phyloP scores from a whole-genome alignment of 768 basidiomycete genomes.

The Crepidotus variabilis region DNA sequence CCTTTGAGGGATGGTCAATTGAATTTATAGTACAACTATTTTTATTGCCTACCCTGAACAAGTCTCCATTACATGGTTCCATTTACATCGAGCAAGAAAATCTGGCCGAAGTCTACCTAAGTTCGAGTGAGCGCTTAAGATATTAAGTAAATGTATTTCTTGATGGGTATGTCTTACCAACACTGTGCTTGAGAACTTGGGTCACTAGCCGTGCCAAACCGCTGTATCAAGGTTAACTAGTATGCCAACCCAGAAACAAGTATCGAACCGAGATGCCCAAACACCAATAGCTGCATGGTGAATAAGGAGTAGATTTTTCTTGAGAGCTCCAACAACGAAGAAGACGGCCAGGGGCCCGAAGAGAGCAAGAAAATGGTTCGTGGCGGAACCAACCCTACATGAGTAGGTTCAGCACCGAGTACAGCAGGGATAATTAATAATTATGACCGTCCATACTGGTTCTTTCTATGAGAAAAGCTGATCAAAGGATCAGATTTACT shows the following conservation, averaged over 20 bases:
- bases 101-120: conserved; percentile 59
- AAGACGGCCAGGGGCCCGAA: conserved; percentile 41
- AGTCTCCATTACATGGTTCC: conserved; percentile 40
- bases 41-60: conserved; percentile 52
- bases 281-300: conserved; percentile 59
- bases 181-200: conserved; percentile 49
- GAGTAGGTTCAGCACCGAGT: not conserved
- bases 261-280: conserved; percentile 33
- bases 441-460: conserved; percentile 35
- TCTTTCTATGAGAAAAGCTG: conserved; percentile 42
- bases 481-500: conserved; percentile 48
- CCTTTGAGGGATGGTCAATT: conserved; percentile 15
- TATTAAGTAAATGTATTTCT: not conserved
- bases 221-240: conserved; percentile 21
- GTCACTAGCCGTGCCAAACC: conserved; percentile 47
- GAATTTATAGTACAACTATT: not conserved
- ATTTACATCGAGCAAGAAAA: conserved; percentile 62
- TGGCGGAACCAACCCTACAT: conserved; percentile 41
- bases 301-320: conserved; percentile 44
- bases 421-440: not conserved
- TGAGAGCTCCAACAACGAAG: conserved; percentile 30
- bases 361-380: conserved; percentile 46
- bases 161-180: conserved; percentile 36
- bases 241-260: not conserved
- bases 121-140: not conserved